phyloP scores from a whole-genome alignment of 306 rosid species.

The Bauhinia variegata region DNA sequence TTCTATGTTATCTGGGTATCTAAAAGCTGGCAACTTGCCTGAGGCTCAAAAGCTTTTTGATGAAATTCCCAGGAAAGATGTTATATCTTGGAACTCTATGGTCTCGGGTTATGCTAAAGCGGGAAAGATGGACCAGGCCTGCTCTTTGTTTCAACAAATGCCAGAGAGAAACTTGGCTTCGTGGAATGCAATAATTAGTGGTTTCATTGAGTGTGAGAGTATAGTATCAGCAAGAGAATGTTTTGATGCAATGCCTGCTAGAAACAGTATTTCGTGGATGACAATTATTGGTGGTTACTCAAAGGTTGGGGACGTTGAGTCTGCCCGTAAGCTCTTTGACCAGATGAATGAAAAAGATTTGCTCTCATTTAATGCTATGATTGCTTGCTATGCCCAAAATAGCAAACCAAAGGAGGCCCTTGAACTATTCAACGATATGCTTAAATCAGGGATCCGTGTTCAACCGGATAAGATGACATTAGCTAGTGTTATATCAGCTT shows the following conservation, averaged over 20 bases:
- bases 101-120: constrained; percentile 59
- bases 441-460: constrained; percentile 40
- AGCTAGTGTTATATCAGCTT: constrained; percentile 68
- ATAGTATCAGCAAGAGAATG: constrained; percentile 50
- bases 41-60: constrained; percentile 55
- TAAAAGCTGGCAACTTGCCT: constrained; percentile 55
- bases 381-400: constrained; percentile 80
- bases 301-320: constrained; percentile 58
- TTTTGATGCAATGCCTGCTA: constrained; percentile 60
- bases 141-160: constrained; percentile 57
- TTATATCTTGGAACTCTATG: constrained; percentile 78
- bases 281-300: constrained; percentile 74
- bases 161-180: constrained; percentile 64
- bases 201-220: constrained; percentile 54
- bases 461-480: constrained; percentile 75
- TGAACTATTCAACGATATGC: constrained; percentile 61
- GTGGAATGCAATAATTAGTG: constrained; percentile 75
- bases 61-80: constrained; percentile 64
- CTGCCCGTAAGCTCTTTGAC: constrained; percentile 60
- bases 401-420: constrained; percentile 68
- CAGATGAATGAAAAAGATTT: constrained; percentile 55
- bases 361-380: constrained; percentile 59
- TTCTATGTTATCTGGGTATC: constrained; percentile 64
- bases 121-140: constrained; percentile 60
- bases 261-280: constrained; percentile 63